Percentiles rank a stretch among this genome's conserved stretches.
Conservation (phyloP, 495 filamentous ascomycete genomes). For the Bathelium albidoporum region DNA sequence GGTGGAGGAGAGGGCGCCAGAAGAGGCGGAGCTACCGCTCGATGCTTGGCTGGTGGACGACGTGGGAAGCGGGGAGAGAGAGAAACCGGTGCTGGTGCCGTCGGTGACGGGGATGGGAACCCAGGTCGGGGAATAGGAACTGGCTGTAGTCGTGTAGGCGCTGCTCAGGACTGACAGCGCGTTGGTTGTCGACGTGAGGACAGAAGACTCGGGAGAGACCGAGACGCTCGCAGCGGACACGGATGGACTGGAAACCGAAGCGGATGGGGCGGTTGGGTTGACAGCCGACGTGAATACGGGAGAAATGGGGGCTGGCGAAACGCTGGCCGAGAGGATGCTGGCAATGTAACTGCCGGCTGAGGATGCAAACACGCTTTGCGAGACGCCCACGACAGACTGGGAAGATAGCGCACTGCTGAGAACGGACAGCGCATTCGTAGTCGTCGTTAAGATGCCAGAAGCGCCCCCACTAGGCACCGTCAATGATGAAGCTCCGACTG, state of each 20-base stretch:
- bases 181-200: neutral
- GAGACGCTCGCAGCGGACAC: neutral
- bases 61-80: constrained; percentile 1
- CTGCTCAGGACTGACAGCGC: neutral
- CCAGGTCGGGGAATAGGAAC: neutral
- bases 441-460: neutral
- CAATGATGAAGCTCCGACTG: neutral
- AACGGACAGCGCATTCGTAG: neutral
- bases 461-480: neutral
- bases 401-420: neutral
- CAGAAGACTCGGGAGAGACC: neutral
- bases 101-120: neutral
- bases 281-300: neutral
- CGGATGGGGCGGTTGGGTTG: neutral
- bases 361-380: neutral
- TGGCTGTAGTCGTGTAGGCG: constrained; percentile 2
- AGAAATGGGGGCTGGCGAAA: neutral
- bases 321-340: neutral
- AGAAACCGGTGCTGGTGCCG: neutral
- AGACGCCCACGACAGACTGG: neutral
- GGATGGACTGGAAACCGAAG: neutral
- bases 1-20: neutral
- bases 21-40: neutral
- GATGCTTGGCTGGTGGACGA: neutral
- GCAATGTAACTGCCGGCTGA: neutral